phyloP scores from a whole-genome alignment of 2,329 filamentous ascomycete genomes.

The Helicocarpus griseus region DNA sequence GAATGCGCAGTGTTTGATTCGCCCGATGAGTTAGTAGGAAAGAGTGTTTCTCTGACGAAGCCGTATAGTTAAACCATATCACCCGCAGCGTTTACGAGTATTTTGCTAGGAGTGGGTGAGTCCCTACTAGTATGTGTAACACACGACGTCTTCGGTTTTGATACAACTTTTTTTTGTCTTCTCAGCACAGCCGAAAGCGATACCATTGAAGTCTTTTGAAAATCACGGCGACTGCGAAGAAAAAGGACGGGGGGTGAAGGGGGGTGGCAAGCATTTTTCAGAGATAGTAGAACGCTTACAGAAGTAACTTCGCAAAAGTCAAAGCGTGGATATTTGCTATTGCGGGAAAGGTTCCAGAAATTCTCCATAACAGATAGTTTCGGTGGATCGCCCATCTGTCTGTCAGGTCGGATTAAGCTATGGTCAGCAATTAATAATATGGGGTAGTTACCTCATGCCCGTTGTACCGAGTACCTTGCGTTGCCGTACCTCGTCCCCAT shows the following conservation, averaged over 20 bases:
- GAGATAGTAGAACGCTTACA: no score
- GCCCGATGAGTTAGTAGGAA: no score
- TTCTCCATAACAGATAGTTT: neutral
- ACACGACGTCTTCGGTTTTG: neutral
- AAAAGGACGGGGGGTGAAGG: neutral
- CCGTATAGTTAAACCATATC: no score
- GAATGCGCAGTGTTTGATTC: no score
- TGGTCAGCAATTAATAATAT: no score
- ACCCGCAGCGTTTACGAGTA: no score
- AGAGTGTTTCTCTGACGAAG: no score
- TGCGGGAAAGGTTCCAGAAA: neutral
- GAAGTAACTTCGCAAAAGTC: neutral
- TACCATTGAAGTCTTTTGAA: neutral
- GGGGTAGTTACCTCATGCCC: neutral
- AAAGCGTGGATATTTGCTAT: neutral
- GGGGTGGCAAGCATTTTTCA: neutral
- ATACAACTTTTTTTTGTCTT: neutral
- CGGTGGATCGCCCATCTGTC: neutral
- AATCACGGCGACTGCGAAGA: neutral
- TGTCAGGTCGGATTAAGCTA: slow-evolving; percentile 1
- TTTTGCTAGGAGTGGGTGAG: no score
- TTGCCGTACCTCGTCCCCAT: neutral
- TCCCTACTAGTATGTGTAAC: neutral
- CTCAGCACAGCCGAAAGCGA: no score
- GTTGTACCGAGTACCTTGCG: neutral